Percentiles rank a stretch among this genome's conserved stretches.
These are phyloP conservation scores for Heimioporus retisporus DNA, from an alignment of 1,284 basidiomycete species.

Conservation along the genomic window DNA sequence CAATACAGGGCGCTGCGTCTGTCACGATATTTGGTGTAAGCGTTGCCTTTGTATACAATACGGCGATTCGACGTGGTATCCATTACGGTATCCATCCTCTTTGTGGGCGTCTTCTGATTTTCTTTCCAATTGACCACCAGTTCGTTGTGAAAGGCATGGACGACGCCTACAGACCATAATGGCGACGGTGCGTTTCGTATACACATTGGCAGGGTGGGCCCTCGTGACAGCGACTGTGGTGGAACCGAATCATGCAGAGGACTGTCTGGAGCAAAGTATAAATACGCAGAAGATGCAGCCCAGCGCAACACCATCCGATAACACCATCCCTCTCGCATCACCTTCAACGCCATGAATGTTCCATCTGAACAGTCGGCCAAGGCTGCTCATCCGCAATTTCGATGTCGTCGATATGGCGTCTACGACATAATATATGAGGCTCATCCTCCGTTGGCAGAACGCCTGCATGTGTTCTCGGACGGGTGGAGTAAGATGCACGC, in stretches of 20 bases:
- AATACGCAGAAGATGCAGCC: conserved; percentile 17
- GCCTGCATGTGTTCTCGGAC: conserved; percentile 12
- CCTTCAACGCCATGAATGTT: conserved; percentile 6
- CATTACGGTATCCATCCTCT: not conserved
- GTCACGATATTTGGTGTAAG: too few species aligned
- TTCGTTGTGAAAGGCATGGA: conserved; percentile 4
- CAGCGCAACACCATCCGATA: not conserved
- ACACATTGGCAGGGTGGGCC: not conserved
- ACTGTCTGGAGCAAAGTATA: conserved; percentile 16
- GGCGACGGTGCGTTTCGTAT: conserved; percentile 4
- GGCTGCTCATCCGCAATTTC: conserved; percentile 13
- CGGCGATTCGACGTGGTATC: too few species aligned
- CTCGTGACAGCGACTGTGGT: not conserved
- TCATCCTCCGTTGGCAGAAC: not conserved
- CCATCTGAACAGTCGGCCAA: not conserved
- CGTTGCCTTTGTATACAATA: too few species aligned
- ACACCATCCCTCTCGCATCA: not conserved
- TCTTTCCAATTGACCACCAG: not conserved
- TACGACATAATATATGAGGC: conserved; percentile 35
- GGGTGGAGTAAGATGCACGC: conserved; percentile 3
- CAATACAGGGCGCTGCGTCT: too few species aligned
- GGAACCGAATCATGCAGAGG: not conserved
- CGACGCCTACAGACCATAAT: conserved; percentile 22
- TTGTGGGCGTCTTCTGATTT: not conserved
- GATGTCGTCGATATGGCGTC: conserved; percentile 27